Evolutionary conservation across 495 filamentous ascomycete species (phyloP), one percentile per base, ranked within the genome.

Genomic region (Jackrogersella minutella): DNA sequence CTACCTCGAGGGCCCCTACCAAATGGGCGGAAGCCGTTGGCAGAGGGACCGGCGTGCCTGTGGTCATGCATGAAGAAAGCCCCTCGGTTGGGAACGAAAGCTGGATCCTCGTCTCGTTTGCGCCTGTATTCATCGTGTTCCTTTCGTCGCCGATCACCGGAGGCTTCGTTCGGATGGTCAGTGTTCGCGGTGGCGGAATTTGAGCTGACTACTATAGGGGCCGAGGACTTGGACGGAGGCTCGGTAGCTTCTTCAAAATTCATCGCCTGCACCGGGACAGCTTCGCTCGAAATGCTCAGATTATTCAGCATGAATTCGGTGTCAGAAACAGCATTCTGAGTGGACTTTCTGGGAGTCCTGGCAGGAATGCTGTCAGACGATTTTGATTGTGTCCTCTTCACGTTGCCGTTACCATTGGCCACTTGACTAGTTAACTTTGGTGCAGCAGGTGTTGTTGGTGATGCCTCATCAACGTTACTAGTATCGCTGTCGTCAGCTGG

Each of bases 51-150:
- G 30, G 86, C 82, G 51, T 91, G 87, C 61, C 93, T 86, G 68
- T 96, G 93, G 74, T 99, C 95, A 76, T 99, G 95, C 82, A 98
- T 88, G 81, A 97, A 99, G 82, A 99, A 99, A 53, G 88, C 90
- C 21, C 95, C 95, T 50, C 96, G 85, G 70, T 96, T 98, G 53
- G 95, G 95, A 31, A 98, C 93, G 76, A 97, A 96, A 28, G 94
- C 88, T 40, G 95, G 95, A 78, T 97, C 92, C 62, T 91, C 88
- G 72, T 94, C 93, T 64, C 91, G 85, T 74, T 90, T 90, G 79
- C 91, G 91, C 74, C 88, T 86, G 76, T 93, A 93, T 70, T 97
- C 92, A 40, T 97, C 94, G 69, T 96, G 91, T 68, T 97, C 94
- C 52, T 89, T 87, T 52, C 91, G 87, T 77, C 90, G 87, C 57